Base-by-base conservation (phyloP, 257 asterid genomes). In the Paulownia fortunei region DNA sequence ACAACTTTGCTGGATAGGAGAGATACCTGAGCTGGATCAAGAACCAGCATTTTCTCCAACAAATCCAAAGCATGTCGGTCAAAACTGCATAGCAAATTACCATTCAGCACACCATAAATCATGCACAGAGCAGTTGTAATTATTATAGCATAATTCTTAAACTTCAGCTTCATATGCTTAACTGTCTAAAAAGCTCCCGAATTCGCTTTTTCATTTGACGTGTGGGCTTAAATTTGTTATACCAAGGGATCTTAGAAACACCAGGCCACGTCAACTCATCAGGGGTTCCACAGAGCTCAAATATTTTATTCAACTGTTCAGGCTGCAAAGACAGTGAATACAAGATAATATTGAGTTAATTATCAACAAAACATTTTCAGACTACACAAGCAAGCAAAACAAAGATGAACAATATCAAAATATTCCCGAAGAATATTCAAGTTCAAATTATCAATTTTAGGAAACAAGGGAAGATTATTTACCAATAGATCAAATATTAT, bases 241-340 rank as follows among this genome's bases (percentile, higher is more conserved):
- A 96, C 99, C 97, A 96, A 15, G 96, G 97, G 37, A 89, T 84
- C 93, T 93, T 96, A 42, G 99, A 89, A 76, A 96, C 98, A 71
- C 99, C 98, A 70, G 99, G 98, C 99, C 99, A 96, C 10, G 85
- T 85, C 73, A 86, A 65, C 86, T 96, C 99, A 83, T 96, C 99
- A 52, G 99, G 99, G 59, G 94, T 84, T 68, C 99, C 99, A 85
- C 99, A 96, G 79, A 96, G 97, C 88, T 96, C 97, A 80, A 80
- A 96, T 83, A 96, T 96, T 86, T 91, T 96, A 83, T 79, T 90
- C 76, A 96, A 85, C 86, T 96, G 99, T 74, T 96, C 99, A 24
- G 96, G 94, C 99, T 96, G 86, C 81, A 83, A 78, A 5, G 19
- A 69, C 51, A 39, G 79, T 51, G 26, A 24, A 55, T 72, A 55